Base-by-base conservation (phyloP, 192 early-diverging fungal species). In the Coemansia sp. region DNA sequence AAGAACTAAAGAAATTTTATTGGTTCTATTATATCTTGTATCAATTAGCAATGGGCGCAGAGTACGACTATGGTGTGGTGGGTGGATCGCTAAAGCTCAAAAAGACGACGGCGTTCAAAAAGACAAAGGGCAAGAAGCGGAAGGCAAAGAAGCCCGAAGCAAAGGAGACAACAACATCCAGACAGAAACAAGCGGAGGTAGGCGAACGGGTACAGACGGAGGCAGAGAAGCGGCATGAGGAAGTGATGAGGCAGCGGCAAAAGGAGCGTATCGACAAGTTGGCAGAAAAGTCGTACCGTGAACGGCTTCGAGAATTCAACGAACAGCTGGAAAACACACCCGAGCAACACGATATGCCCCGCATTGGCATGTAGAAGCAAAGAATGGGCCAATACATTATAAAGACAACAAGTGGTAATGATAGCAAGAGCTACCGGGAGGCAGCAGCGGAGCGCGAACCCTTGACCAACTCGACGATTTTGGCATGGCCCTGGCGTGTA, bases 331-430 rank as follows among this genome's bases (percentile, higher is more conserved):
- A 79, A 27, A 51, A 43, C 29, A 54, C 80, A 3, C 70, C 70
- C 39, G 84, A 85, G 44, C 84, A 83, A 66, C 63, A 85, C 63
- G 84, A 85, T 47, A 80, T 85, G 64, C 71, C 71, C 7, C 61
- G 57, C 29, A 64, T 75, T 2, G 68, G 67, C 14, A 60, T 55
- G 38, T 44, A 51, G n/a, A 36, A 26, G 35, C 26, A 44, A 30
- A 16, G 30, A 17, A 23, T 0, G 26, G 16, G 14, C 27, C 26
- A 44, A 26, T 14, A 5, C 42, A 30, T 23, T 12, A 8, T 17
- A 44, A 3, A 2, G n/a, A 30, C 26, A 16, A 16, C 13, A 12
- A 32, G 31, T 8, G 13, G 9, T 22, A 10, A 16, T 5, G 38
- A 21, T n/a, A 11, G 10, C 38, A 11, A 40, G 4, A 11, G 11